Percentiles rank a stretch among this genome's conserved stretches.
These are phyloP conservation scores for Cystoderma amianthinum DNA, from an alignment of 768 basidiomycete genomes.

Conservation along the genomic window DNA sequence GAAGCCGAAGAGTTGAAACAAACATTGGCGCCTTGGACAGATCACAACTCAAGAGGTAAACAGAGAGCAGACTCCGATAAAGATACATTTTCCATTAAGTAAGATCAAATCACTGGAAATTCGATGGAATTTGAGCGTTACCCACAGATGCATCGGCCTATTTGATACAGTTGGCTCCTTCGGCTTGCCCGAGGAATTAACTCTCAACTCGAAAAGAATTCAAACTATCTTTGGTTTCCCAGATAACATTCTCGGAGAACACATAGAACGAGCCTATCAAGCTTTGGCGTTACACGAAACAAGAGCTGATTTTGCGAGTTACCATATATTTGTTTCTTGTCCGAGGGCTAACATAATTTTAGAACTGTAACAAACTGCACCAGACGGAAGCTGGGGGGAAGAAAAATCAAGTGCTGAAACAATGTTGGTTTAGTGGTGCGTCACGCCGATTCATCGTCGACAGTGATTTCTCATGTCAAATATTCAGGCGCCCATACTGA, in stretches of 20 bases:
- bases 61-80: conserved; percentile 37
- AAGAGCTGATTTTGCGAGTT: conserved; percentile 59
- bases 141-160: conserved; percentile 56
- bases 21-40: conserved; percentile 48
- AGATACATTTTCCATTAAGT: conserved; percentile 59
- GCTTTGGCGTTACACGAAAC: conserved; percentile 65
- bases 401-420: conserved; percentile 55
- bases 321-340: background rate
- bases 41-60: conserved; percentile 45
- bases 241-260: conserved; percentile 50
- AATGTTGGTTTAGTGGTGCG: conserved; percentile 72
- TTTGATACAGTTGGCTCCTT: conserved; percentile 76
- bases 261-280: conserved; percentile 62
- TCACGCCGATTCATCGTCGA: no score
- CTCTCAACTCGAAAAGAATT: conserved; percentile 31
- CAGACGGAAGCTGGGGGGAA: conserved; percentile 43
- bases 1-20: conserved; percentile 32
- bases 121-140: background rate
- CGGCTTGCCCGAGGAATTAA: conserved; percentile 63
- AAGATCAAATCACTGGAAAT: conserved; percentile 8
- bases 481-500: conserved; percentile 34
- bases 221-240: conserved; percentile 59
- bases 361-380: conserved; percentile 60
- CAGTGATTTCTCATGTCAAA: no score
- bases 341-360: background rate